Evolutionary conservation across 2,329 filamentous ascomycete species (phyloP), one percentile per base, ranked within the genome.

Genomic region (Ceratocystis cacaofunesta): DNA sequence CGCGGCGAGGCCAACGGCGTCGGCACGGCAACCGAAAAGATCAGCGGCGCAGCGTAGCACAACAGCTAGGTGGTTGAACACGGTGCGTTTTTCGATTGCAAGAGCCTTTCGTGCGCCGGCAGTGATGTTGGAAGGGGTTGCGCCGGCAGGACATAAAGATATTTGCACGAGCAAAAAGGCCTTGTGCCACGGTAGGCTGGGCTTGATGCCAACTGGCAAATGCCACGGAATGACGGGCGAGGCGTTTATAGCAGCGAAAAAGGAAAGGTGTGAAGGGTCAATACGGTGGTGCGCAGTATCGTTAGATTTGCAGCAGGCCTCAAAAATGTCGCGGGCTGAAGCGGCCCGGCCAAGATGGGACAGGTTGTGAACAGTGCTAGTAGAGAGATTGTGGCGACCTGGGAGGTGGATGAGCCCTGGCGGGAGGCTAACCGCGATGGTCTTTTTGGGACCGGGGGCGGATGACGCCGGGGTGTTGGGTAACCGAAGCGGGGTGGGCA

Each of bases 101-200:
- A 67, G 50, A 2, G 32, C 50, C 32, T 65, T 65, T n/a, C 66
- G 63, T 7, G 73, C 72, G 1, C 66, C 48, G 2, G 67, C 70
- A 1, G 73, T 71, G 28, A 78, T 69, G 43, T 82, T 81, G 15
- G 77, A 76, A 0, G 85, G 84, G 69, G 1, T 85, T 77, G 44
- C 78, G 80, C 15, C 85, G 83, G 5, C 92, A 79, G 61, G 89
- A 82, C 7, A 85, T 19, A 65, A 43, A n/a, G 32, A 62, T 5
- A 67, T 79, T 72, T 95, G 90, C 19, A 91, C 82, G 52, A 94
- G 78, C 3, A 95, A 77, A 10, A 85, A 90, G 1, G 87, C 81
- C 71, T 95, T 95, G 71, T 94, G 89, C 62, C 84, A 81, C 55
- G 67, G 62, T 32, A 73, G 74, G 10, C 64, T 67, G 3, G 67